Conservation (phyloP, 108 stramenopile genomes). For the Mediolabrus comicus region DNA sequence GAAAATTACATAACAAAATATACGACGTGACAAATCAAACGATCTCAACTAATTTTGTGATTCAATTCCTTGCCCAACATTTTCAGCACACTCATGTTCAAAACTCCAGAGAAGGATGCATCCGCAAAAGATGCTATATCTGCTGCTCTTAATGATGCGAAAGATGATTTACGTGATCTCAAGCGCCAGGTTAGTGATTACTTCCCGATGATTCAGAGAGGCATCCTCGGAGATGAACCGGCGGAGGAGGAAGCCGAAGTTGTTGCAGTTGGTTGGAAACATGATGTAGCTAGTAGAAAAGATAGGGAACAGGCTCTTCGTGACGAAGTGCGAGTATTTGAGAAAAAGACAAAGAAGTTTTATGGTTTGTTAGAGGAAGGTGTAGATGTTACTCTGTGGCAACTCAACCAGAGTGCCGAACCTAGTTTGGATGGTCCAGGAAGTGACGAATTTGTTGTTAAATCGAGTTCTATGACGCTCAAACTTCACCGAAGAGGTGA, state of each 20-base stretch:
- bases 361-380: slow-evolving; percentile 75
- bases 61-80: neutral
- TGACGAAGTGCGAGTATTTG: slow-evolving; percentile 79
- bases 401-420: slow-evolving; percentile 65
- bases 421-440: slow-evolving; percentile 55
- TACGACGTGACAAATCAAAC: neutral
- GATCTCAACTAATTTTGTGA: neutral
- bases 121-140: slow-evolving; percentile 2
- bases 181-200: slow-evolving; percentile 55
- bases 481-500: slow-evolving; percentile 82
- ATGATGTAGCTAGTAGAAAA: slow-evolving; percentile 75
- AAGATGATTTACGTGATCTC: slow-evolving; percentile 27
- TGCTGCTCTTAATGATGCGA: slow-evolving; percentile 9
- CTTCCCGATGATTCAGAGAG: slow-evolving; percentile 83
- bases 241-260: slow-evolving; percentile 54
- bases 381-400: slow-evolving; percentile 88
- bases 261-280: slow-evolving; percentile 81
- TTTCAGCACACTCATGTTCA: neutral
- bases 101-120: slow-evolving; percentile 8
- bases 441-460: slow-evolving; percentile 78
- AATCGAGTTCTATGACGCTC: slow-evolving; percentile 75
- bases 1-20: slow-evolving; percentile 2
- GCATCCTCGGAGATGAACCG: slow-evolving; percentile 56
- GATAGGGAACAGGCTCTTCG: slow-evolving; percentile 81
- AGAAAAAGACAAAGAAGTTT: slow-evolving; percentile 70